Evolutionary conservation across 805 yeast genomes (phyloP).

Genomic region (Suhomyces pyralidae): DNA sequence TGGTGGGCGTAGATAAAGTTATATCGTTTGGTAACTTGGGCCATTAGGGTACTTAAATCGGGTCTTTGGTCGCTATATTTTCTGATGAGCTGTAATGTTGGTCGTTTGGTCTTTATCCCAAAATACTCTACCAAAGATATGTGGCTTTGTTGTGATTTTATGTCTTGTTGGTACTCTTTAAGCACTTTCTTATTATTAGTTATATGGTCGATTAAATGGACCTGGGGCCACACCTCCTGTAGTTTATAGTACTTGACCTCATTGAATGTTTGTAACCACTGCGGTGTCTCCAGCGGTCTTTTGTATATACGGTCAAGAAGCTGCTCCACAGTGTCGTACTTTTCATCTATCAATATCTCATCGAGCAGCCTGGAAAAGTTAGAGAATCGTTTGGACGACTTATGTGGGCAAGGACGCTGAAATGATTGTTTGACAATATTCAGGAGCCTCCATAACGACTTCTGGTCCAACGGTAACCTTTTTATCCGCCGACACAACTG

Average conservation of each 20-base stretch:
- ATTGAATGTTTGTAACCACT: conserved; percentile 21
- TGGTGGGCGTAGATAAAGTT: conserved; percentile 20
- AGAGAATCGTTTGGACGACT: conserved; percentile 5
- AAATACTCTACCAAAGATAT: conserved; percentile 15
- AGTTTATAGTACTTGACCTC: conserved; percentile 19
- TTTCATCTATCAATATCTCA: conserved; percentile 26
- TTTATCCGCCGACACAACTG: conserved; percentile 21
- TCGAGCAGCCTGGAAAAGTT: conserved; percentile 16
- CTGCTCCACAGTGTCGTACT: conserved; percentile 19
- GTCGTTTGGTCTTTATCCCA: conserved; percentile 1
- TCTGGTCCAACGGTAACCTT: conserved; percentile 30
- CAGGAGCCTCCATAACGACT: conserved; percentile 1
- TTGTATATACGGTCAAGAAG: conserved; percentile 31
- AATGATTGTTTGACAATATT: conserved; percentile 8
- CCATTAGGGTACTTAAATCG: conserved; percentile 6
- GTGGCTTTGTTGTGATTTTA: conserved; percentile 12
- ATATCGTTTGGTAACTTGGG: conserved; percentile 16
- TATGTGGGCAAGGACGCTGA: neutral
- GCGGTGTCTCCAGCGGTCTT: conserved; percentile 9
- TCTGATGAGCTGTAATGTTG: neutral
- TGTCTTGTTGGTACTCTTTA: conserved; percentile 14
- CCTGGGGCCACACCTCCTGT: conserved; percentile 32
- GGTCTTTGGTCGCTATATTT: neutral
- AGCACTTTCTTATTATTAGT: conserved; percentile 10
- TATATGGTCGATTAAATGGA: conserved; percentile 30